phyloP scores from a whole-genome alignment of 176 grass and related monocot genomes.

The Paspalum notatum region DNA sequence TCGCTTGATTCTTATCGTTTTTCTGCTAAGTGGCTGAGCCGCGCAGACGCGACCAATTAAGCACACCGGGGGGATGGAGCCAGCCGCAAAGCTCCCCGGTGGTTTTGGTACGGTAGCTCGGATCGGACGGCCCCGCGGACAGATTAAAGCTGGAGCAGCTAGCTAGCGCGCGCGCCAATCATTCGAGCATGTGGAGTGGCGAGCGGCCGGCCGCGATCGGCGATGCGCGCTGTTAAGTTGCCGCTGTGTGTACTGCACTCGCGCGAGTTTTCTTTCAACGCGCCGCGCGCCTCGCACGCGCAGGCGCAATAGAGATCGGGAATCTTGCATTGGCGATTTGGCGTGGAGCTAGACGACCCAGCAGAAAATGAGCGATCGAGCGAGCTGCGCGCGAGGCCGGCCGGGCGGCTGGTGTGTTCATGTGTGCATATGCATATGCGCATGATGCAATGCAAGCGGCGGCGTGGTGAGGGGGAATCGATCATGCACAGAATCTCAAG shows the following conservation, averaged over 20 bases:
- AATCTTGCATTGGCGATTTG: too few relatives aligned
- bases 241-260: conserved; percentile 31
- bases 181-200: too few relatives aligned
- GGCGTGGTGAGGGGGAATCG: background rate
- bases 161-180: too few relatives aligned
- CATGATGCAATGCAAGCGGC: background rate
- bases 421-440: too few relatives aligned
- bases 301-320: conserved; percentile 18
- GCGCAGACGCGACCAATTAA: conserved; percentile 4
- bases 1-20: background rate
- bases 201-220: too few relatives aligned
- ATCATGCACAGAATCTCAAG: conserved; percentile 26
- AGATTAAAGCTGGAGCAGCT: too few relatives aligned
- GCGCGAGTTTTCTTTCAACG: conserved; percentile 32
- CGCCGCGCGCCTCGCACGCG: background rate
- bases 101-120: too few relatives aligned
- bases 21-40: background rate
- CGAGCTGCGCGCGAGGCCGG: background rate
- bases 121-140: too few relatives aligned
- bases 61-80: too few relatives aligned
- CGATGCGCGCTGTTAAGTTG: background rate
- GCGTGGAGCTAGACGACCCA: too few relatives aligned
- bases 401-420: background rate
- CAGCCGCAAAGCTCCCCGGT: too few relatives aligned
- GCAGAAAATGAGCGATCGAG: background rate